phyloP scores from a whole-genome alignment of 2,329 filamentous ascomycete species.

The Sporothrix variecibatus region DNA sequence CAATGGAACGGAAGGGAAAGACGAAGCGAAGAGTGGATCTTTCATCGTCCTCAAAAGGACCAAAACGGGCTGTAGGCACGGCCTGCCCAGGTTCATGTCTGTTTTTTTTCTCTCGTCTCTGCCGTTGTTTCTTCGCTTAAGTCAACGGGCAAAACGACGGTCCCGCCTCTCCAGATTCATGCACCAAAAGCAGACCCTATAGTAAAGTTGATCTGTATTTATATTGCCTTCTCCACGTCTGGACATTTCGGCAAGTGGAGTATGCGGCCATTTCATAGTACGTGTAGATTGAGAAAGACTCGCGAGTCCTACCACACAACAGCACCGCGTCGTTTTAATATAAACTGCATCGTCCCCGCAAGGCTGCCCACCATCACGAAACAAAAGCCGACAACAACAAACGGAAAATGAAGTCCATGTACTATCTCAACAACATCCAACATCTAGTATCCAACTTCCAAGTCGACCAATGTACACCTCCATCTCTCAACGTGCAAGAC shows the following conservation, averaged over 20 bases:
- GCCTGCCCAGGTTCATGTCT: background rate
- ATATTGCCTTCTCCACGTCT: background rate
- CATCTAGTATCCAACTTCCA: background rate
- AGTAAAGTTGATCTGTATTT: background rate
- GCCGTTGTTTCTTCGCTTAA: background rate
- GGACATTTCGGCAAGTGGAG: background rate
- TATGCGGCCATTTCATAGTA: background rate
- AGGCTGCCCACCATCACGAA: slow-evolving; percentile 17
- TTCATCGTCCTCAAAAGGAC: background rate
- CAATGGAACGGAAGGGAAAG: too few species aligned
- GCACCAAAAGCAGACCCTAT: background rate
- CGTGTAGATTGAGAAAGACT: background rate
- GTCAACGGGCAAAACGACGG: background rate
- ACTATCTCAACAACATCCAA: background rate
- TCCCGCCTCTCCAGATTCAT: slow-evolving; percentile 2
- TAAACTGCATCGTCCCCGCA: slow-evolving; percentile 4
- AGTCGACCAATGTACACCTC: background rate
- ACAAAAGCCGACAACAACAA: background rate
- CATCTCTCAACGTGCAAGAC: background rate
- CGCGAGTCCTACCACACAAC: slow-evolving; percentile 1
- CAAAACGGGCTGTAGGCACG: background rate
- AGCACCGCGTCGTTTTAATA: background rate
- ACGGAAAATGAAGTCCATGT: background rate
- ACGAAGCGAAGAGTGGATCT: background rate
- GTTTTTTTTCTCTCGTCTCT: background rate